Base-by-base conservation (phyloP, 2,329 filamentous ascomycete species). In the Bretziella fagacearum region DNA sequence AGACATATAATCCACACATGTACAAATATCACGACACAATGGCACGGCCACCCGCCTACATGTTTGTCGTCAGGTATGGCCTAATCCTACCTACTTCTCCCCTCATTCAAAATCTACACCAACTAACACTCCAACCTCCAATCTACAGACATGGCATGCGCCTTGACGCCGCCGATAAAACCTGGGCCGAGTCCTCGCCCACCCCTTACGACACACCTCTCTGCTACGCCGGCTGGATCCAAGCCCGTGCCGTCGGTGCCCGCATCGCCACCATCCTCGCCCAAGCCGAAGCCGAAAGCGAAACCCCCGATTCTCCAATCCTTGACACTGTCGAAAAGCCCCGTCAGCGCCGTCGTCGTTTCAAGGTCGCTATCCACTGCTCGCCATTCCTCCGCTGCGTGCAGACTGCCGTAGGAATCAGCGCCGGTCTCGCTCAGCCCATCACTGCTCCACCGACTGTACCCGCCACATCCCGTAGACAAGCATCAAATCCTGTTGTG, bases 121-220 rank as follows among this genome's bases (percentile, higher is more conserved):
- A 5, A 35, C 47, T 42, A 39, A 10, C 48, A 8, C 13, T 18
- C 22, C 13, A 11, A 35, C 50, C 33, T 45, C 39, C 15, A 26
- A 6, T n/a, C 17, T 36, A 33, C 50, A 79, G 91, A 63, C 91
- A 98, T 63, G 91, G 91, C 58, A 84, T 87, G 56, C 81, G 91
- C 55, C 79, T 98, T 49, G 91, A 98, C 62, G 85, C 85, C 48
- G 86, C 87, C 52, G 87, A 98, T 69, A 86, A 87, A 60, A 77
- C 84, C 61, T 98, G 91, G 91, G 85, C 95, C 62, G 72, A 94
- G 47, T 82, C 83, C 25, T 94, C 91, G 4, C 83, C 87, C 1
- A 87, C 85, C 4, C 91, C 91, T 2, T 98, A 96, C 67, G 89
- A 98, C 54, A 84, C 91, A 54, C 91, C 91, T 43, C 70, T 98